Conservation (phyloP, 345 rosid species). For the Salix dunnii region DNA sequence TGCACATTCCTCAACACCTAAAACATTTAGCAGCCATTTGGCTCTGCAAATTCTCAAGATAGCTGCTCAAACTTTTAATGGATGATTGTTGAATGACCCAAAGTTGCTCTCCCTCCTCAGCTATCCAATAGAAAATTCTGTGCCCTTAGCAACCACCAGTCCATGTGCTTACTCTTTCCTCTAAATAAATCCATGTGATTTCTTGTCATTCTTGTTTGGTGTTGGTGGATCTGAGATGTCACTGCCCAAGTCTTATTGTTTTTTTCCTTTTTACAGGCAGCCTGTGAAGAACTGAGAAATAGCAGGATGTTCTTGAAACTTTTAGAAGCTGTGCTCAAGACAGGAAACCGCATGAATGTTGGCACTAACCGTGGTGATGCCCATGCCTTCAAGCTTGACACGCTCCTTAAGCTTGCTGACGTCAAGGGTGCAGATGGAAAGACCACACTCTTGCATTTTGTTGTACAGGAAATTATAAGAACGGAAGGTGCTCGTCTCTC, state of each 20-base stretch:
- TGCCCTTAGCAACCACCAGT: not conserved
- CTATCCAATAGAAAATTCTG: not conserved
- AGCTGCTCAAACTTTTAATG: not conserved
- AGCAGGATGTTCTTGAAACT: constrained; percentile 93
- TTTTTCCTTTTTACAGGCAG: constrained; percentile 48
- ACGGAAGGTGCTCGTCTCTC: constrained; percentile 87
- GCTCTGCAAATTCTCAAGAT: not conserved
- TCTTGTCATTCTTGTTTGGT: not conserved
- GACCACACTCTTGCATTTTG: constrained; percentile 94
- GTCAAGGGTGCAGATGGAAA: constrained; percentile 96
- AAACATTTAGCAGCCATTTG: not conserved
- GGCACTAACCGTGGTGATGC: constrained; percentile 99
- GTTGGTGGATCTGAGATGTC: not conserved
- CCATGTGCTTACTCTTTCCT: not conserved
- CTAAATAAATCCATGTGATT: not conserved
- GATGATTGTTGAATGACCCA: not conserved
- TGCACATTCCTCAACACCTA: not conserved
- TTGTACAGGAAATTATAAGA: constrained; percentile 92
- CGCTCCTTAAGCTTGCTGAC: constrained; percentile 89
- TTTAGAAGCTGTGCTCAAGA: constrained; percentile 90
- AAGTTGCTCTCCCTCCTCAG: not conserved
- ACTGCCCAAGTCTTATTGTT: not conserved
- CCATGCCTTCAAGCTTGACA: constrained; percentile 95
- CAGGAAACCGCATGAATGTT: constrained; percentile 98
- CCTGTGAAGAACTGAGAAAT: constrained; percentile 88